Conservation (phyloP, 345 rosid genomes). For the Acer negundo region DNA sequence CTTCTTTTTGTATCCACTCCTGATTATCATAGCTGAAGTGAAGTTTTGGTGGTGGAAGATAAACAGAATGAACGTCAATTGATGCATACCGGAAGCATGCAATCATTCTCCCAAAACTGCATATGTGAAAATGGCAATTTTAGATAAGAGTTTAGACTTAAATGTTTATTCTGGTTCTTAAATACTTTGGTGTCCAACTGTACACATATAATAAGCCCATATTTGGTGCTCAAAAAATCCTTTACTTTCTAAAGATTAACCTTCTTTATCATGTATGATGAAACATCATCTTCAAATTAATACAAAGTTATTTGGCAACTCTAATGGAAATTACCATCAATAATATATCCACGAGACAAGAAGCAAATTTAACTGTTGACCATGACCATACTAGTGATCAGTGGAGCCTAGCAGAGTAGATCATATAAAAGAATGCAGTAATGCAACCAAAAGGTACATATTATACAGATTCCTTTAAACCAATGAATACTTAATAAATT, state of each 20-base stretch:
- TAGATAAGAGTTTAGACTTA: conserved; percentile 26
- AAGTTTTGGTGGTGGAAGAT: conserved; percentile 78
- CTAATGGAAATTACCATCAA: not conserved
- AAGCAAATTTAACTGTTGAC: conserved; percentile 1
- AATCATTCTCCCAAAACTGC: conserved; percentile 93
- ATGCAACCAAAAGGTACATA: not conserved
- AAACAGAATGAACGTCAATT: conserved; percentile 77
- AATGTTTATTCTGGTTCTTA: conserved; percentile 10
- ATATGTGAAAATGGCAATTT: conserved; percentile 23
- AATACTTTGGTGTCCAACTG: not conserved
- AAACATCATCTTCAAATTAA: not conserved
- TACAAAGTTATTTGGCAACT: not conserved
- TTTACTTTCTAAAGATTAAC: not conserved
- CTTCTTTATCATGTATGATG: not conserved
- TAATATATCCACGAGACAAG: not conserved
- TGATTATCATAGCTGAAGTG: conserved; percentile 73
- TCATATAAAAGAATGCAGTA: not conserved
- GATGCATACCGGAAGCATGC: conserved; percentile 98
- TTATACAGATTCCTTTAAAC: not conserved
- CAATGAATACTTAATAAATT: not conserved
- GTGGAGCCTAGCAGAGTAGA: conserved; percentile 6
- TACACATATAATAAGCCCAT: not conserved
- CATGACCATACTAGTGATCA: not conserved
- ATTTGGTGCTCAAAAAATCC: not conserved
- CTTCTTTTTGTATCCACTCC: conserved; percentile 88